Percentiles rank a stretch among this genome's conserved stretches.
phyloP scores from a whole-genome alignment of 2,329 filamentous ascomycete genomes.

The Macrophomina pseudophaseolina region DNA sequence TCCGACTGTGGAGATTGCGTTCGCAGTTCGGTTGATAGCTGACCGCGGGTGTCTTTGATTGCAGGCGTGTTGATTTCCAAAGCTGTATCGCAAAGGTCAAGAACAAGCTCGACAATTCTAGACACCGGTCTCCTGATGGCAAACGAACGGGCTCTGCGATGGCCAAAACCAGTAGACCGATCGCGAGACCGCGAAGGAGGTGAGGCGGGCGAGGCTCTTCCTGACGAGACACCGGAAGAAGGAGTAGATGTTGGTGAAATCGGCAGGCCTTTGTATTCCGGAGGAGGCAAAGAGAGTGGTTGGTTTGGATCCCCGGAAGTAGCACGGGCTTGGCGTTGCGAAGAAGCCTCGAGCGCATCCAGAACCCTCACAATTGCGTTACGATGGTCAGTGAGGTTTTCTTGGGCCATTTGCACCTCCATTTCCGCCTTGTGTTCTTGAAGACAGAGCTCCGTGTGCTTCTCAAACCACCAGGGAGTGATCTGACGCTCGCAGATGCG shows the following conservation, averaged over 20 bases:
- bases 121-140: constrained; percentile 87
- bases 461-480: constrained; percentile 99
- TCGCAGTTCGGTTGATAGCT: constrained; percentile 75
- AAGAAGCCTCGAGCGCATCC: constrained; percentile 83
- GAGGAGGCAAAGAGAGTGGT: constrained; percentile 50
- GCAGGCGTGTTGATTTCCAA: constrained; percentile 93
- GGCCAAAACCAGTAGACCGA: constrained; percentile 72
- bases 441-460: constrained; percentile 93
- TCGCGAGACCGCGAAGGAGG: constrained; percentile 70
- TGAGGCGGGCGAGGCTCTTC: constrained; percentile 72
- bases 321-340: constrained; percentile 38
- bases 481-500: constrained; percentile 98
- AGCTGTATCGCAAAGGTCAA: constrained; percentile 94
- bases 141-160: constrained; percentile 83
- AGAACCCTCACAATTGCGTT: constrained; percentile 94
- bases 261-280: constrained; percentile 85
- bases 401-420: constrained; percentile 96
- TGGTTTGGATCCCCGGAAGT: constrained; percentile 30
- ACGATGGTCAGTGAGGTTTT: constrained; percentile 88
- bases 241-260: constrained; percentile 76
- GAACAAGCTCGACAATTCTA: constrained; percentile 89
- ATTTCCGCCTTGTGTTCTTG: constrained; percentile 97
- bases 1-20: constrained; percentile 97
- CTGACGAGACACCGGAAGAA: constrained; percentile 72
- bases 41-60: constrained; percentile 79